Percentiles rank a stretch among this genome's conserved stretches.
Evolutionary conservation across 73 alveolate genomes (phyloP).

Genomic region (Paramecium caudatum): DNA sequence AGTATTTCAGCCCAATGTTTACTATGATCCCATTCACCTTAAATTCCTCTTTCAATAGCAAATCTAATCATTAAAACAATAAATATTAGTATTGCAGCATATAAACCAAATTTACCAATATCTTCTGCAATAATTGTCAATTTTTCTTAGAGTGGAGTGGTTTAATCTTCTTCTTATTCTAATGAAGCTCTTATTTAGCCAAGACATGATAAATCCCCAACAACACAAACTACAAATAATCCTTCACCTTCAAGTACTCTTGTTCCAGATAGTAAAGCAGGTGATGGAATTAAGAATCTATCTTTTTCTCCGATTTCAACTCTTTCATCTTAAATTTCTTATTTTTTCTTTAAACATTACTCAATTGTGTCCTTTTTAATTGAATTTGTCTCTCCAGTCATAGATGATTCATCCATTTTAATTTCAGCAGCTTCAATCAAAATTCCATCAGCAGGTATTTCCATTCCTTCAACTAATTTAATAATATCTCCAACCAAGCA

Average conservation of each 20-base stretch:
- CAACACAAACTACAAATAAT: constrained; percentile 65
- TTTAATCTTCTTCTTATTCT: constrained; percentile 68
- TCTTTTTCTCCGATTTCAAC: constrained; percentile 12
- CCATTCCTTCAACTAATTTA: constrained; percentile 85
- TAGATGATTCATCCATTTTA: constrained; percentile 84
- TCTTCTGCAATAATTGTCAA: constrained; percentile 94
- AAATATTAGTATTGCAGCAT: constrained; percentile 89
- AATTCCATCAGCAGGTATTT: constrained; percentile 89
- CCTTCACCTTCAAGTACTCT: constrained; percentile 77
- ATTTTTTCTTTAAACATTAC: constrained; percentile 74
- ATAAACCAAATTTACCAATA: constrained; percentile 93
- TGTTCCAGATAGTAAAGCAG: constrained; percentile 88
- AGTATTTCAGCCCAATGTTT: constrained; percentile 77
- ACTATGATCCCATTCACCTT: constrained; percentile 74
- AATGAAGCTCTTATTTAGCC: constrained; percentile 70
- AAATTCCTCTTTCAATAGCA: constrained; percentile 77
- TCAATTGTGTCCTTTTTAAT: constrained; percentile 78
- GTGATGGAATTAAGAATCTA: constrained; percentile 81
- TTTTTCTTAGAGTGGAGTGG: constrained; percentile 97
- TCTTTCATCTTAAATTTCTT: constrained; percentile 68
- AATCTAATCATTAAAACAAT: constrained; percentile 84
- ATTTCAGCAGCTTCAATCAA: constrained; percentile 77
- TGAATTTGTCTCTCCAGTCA: constrained; percentile 89
- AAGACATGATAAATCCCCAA: constrained; percentile 71
- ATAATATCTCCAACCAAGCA: constrained; percentile 88